Evolutionary conservation across 176 grass and related monocot species (phyloP), one percentile per base, ranked within the genome.

Genomic region (Triticum urartu): DNA sequence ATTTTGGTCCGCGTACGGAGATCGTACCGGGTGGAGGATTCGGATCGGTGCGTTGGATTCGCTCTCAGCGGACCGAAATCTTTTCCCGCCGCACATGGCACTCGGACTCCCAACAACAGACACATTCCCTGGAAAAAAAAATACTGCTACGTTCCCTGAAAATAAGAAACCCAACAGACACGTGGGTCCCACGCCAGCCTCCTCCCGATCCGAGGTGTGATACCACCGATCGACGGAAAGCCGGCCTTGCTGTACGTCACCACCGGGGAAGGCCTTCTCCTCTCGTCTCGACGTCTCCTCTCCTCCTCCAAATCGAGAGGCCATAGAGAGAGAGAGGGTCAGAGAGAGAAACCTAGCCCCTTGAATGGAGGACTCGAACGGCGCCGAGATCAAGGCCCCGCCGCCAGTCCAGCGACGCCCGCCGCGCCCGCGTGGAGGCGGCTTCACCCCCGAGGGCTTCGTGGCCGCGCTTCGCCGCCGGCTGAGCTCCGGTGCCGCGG

Each of bases 311-410:
- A 78, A 85, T 65, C 72, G 22, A 48, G 28, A 34, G 18, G 18
- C 33, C 4, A 17, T 21, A 43, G 40, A 43, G 40, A 17, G 40
- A 17, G 32, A 26, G 50, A 21, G 11, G 40, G 68, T 17, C 24
- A 28, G 22, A 30, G 24, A 30, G 25, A 26, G n/a, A 36, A 30
- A 58, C 65, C 45, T 80, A 56, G 43, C 34, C 45, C 34, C 26
- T 45, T 75, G n/a, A 80, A 91, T 87, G 89, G 68, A 62, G 47
- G 85, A 76, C 75, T 75, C 89, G 26, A 77, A 87, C 58, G 61
- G 45, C 42, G 72, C 12, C 40, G 83, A 77, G 40, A 35, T 33
- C 20, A 12, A 89, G 45, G 40, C 68, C 25, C 40, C 68, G 62
- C 73, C 80, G 59, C 32, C 68, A 22, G 73, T 33, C 17, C 84